A percentile compares a stretch with the other conserved stretches of the same genome.
Evolutionary conservation across 106 monocot species (phyloP).

Genomic region (Ottelia alismoides): DNA sequence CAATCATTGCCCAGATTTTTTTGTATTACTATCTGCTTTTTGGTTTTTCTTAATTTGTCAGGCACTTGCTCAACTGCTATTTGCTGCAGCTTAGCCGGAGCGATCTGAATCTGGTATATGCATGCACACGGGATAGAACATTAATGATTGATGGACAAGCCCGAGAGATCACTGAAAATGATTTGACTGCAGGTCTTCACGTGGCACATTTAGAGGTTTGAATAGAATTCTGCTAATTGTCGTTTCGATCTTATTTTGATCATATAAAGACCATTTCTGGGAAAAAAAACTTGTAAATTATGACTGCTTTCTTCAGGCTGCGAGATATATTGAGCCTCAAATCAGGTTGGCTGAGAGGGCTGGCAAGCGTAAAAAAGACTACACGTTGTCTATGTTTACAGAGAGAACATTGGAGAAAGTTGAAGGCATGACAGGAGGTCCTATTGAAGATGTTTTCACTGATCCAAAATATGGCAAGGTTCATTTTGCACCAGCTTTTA

Average conservation of each 20-base stretch:
- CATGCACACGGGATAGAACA: constrained; percentile 85
- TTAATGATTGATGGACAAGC: constrained; percentile 99
- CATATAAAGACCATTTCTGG: too few species aligned
- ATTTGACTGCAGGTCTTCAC: constrained; percentile 64
- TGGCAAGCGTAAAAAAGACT: constrained; percentile 83
- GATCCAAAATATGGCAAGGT: constrained; percentile 95
- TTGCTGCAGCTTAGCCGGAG: constrained; percentile 68
- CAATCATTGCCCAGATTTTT: too few species aligned
- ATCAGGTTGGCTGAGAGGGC: constrained; percentile 79
- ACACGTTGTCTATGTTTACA: constrained; percentile 69
- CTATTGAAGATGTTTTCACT: constrained; percentile 79
- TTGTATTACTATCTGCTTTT: too few species aligned
- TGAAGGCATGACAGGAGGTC: constrained; percentile 41
- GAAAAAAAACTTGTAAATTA: too few species aligned
- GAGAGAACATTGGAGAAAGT: constrained; percentile 66
- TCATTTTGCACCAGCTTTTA: background rate
- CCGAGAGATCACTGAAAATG: constrained; percentile 86
- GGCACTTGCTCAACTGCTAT: too few species aligned
- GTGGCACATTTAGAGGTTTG: constrained; percentile 89
- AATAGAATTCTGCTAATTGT: too few species aligned
- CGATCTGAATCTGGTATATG: constrained; percentile 97
- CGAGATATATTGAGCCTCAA: constrained; percentile 91
- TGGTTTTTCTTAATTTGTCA: too few species aligned
- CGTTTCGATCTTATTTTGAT: too few species aligned
- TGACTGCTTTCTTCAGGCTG: too few species aligned